Evolutionary conservation across 129 eudicot species (phyloP).

Genomic region (Dittrichia graveolens): DNA sequence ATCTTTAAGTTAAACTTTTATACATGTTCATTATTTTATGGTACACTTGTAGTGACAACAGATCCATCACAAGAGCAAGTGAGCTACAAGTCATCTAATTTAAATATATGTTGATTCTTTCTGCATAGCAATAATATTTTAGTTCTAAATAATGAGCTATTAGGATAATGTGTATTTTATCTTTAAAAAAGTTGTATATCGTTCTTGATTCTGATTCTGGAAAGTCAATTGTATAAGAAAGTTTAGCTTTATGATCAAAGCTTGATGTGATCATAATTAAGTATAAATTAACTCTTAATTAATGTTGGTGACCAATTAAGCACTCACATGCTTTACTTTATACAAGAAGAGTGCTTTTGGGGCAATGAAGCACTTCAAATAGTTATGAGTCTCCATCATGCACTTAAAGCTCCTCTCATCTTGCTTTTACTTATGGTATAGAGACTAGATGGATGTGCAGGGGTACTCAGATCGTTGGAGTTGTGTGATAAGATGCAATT

Average conservation of each 20-base stretch:
- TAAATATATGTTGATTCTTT: neutral
- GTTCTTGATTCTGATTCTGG: neutral
- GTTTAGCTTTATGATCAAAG: conserved; percentile 7
- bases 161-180: neutral
- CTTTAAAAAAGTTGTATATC: neutral
- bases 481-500: too few species aligned
- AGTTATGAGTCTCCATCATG: conserved; percentile 40
- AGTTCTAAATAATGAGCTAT: neutral
- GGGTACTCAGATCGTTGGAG: too few species aligned
- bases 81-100: neutral
- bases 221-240: neutral
- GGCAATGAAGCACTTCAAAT: conserved; percentile 37
- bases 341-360: conserved; percentile 42
- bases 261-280: conserved; percentile 20
- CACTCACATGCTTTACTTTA: conserved; percentile 41
- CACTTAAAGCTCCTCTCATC: conserved; percentile 31
- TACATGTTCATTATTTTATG: neutral
- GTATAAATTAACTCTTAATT: conserved; percentile 20
- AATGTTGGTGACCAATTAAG: conserved; percentile 41
- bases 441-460: conserved; percentile 9
- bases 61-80: conserved; percentile 1
- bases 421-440: conserved; percentile 22
- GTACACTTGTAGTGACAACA: conserved; percentile 1
- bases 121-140: neutral
- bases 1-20: too few species aligned